A percentile compares a stretch with the other conserved stretches of the same genome.
Conservation (phyloP, 257 asterid genomes). For the Solanum clarkiae region DNA sequence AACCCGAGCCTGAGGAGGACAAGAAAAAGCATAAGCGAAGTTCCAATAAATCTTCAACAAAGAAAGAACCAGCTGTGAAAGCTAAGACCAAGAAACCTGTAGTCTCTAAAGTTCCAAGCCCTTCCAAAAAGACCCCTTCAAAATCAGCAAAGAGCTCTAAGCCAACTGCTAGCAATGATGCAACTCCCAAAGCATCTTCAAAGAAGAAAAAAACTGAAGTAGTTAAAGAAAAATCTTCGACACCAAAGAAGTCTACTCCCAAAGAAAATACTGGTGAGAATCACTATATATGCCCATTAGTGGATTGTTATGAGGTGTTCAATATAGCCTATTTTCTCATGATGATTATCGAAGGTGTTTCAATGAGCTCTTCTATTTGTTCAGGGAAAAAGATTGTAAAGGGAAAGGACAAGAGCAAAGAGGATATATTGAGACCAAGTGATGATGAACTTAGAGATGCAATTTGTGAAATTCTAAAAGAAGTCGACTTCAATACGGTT, state of each 20-base stretch:
- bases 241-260: constrained; percentile 40
- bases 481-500: constrained; percentile 39
- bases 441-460: constrained; percentile 24
- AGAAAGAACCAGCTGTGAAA: constrained; percentile 38
- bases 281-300: background rate
- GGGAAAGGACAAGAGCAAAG: constrained; percentile 20
- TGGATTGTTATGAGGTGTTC: background rate
- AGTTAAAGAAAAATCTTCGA: constrained; percentile 35
- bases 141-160: constrained; percentile 40
- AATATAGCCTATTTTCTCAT: background rate
- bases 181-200: constrained; percentile 38
- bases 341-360: background rate
- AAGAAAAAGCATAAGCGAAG: constrained; percentile 27
- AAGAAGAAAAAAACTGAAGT: constrained; percentile 46
- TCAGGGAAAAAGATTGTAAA: constrained; percentile 32
- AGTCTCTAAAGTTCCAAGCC: constrained; percentile 32
- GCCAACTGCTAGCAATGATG: constrained; percentile 15
- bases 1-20: constrained; percentile 24
- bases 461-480: constrained; percentile 29
- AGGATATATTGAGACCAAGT: constrained; percentile 18
- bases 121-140: constrained; percentile 41
- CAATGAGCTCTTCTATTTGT: background rate
- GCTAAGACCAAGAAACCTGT: constrained; percentile 37
- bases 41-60: constrained; percentile 31
- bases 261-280: constrained; percentile 55